phyloP scores from a whole-genome alignment of 116 monocot genomes.

The Posidonia oceanica region DNA sequence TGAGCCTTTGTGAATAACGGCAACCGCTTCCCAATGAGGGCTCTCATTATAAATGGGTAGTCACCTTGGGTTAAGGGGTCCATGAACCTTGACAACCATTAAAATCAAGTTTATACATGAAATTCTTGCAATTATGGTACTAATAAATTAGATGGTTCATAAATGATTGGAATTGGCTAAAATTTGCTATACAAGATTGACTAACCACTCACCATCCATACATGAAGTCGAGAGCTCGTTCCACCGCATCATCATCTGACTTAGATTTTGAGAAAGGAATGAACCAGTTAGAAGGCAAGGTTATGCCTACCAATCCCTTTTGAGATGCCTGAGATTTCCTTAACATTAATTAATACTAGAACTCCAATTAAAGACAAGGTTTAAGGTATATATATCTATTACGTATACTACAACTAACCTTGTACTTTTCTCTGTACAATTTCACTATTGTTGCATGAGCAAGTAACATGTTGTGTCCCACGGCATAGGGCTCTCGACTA shows the following conservation, averaged over 20 bases:
- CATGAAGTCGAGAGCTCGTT: slow-evolving; percentile 32
- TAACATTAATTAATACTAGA: no score
- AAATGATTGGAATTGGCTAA: no score
- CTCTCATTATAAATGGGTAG: slow-evolving; percentile 42
- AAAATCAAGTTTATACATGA: not conserved
- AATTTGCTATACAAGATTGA: no score
- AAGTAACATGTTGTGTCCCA: slow-evolving; percentile 12
- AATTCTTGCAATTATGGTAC: no score
- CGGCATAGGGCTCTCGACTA: slow-evolving; percentile 12
- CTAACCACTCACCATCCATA: slow-evolving; percentile 26
- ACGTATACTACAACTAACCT: no score
- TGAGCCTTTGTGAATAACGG: slow-evolving; percentile 30
- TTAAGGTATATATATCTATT: no score
- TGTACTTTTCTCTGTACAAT: slow-evolving; percentile 7
- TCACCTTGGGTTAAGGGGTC: slow-evolving; percentile 53
- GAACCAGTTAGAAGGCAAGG: slow-evolving; percentile 27
- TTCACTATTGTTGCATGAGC: slow-evolving; percentile 13
- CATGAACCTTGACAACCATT: slow-evolving; percentile 36
- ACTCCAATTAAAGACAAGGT: no score
- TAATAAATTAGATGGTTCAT: no score
- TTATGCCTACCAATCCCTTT: slow-evolving; percentile 19
- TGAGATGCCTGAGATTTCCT: slow-evolving; percentile 14
- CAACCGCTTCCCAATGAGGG: slow-evolving; percentile 25
- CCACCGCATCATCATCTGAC: slow-evolving; percentile 15
- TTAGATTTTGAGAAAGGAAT: slow-evolving; percentile 20